These are phyloP conservation scores for Leishmania tarentolae DNA, from an alignment of 208 protist species.

Conservation along the genomic window DNA sequence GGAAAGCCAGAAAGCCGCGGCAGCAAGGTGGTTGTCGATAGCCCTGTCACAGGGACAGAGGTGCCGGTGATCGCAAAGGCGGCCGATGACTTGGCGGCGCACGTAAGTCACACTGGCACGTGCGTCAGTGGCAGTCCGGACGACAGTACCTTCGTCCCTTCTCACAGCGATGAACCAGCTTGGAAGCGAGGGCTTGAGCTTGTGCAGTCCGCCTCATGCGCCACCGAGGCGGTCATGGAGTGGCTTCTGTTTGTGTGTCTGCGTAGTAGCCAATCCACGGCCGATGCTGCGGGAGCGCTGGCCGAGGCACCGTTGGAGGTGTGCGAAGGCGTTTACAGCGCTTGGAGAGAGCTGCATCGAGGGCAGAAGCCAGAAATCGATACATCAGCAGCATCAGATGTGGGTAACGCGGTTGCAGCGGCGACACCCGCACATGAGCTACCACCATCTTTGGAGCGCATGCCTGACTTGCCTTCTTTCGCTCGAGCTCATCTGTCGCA, in stretches of 20 bases:
- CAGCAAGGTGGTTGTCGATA: not conserved
- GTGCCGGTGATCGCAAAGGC: not conserved
- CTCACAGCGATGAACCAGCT: not conserved
- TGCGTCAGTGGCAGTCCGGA: not conserved
- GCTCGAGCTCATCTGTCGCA: not conserved
- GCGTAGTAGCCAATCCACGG: not conserved
- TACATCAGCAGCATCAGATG: not conserved
- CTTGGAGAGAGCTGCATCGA: conserved; percentile 15
- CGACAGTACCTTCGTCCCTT: not conserved
- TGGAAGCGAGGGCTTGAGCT: conserved; percentile 19
- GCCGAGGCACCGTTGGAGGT: conserved; percentile 20
- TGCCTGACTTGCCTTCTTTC: not conserved
- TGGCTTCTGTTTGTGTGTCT: conserved; percentile 27
- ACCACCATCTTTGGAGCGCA: not conserved
- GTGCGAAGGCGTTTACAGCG: conserved; percentile 23
- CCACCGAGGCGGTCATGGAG: conserved; percentile 6
- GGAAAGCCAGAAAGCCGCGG: not conserved
- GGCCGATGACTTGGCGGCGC: not conserved
- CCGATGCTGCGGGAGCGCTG: not conserved
- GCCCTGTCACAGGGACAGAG: not conserved
- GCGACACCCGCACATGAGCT: not conserved
- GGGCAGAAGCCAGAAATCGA: not conserved
- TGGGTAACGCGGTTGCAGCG: not conserved
- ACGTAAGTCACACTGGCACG: not conserved
- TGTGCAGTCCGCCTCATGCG: not conserved